Evolutionary conservation across 306 rosid genomes (phyloP).

Genomic region (Calophaca sinica): DNA sequence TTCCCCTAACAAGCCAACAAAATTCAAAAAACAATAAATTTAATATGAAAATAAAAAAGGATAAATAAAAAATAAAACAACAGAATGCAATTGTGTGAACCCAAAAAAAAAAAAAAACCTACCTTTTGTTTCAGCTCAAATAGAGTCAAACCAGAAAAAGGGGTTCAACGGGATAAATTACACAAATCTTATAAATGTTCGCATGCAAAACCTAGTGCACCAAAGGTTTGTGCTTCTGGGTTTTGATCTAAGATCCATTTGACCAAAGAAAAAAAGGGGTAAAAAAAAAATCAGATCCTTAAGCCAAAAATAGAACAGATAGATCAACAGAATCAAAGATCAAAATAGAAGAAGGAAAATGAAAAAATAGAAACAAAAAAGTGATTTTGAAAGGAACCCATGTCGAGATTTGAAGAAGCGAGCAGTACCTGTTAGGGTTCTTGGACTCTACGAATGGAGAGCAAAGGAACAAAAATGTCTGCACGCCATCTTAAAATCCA

Average conservation of each 20-base stretch:
- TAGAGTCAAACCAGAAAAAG: constrained; percentile 43
- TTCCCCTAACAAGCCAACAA: constrained; percentile 44
- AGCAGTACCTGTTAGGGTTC: constrained; percentile 63
- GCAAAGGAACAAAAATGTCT: constrained; percentile 46
- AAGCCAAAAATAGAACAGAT: constrained; percentile 37
- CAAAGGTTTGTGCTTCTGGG: constrained; percentile 47
- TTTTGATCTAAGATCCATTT: constrained; percentile 48
- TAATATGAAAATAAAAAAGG: neutral
- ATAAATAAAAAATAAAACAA: neutral
- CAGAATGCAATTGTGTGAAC: constrained; percentile 22
- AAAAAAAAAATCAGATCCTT: constrained; percentile 47
- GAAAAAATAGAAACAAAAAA: neutral
- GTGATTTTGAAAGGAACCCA: constrained; percentile 8
- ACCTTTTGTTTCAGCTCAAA: constrained; percentile 50
- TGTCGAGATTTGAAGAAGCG: constrained; percentile 19
- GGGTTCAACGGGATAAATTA: constrained; percentile 28
- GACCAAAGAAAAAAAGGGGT: neutral
- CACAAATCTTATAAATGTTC: neutral
- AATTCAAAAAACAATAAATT: constrained; percentile 19
- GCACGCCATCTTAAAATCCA: constrained; percentile 57
- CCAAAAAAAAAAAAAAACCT: constrained; percentile 8
- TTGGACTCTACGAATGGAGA: constrained; percentile 54
- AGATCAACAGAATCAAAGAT: constrained; percentile 38
- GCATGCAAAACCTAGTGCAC: constrained; percentile 26
- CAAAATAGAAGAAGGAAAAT: constrained; percentile 38